Evolutionary conservation across 2,329 filamentous ascomycete species (phyloP).

Genomic region (Claviceps cyperi): DNA sequence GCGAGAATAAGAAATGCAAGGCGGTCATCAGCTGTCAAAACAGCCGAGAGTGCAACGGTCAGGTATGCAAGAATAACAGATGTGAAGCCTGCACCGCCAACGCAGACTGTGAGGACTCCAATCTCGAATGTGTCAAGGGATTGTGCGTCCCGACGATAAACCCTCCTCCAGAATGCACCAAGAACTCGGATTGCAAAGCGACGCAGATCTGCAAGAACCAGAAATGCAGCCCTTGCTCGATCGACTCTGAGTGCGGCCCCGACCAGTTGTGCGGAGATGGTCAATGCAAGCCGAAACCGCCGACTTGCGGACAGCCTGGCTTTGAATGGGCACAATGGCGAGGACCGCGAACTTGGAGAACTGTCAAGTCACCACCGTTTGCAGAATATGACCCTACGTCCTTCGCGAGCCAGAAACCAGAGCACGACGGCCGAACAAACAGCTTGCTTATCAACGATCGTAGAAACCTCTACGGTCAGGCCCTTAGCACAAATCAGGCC

Average conservation of each 20-base stretch:
- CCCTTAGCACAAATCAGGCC: slow-evolving; percentile 4
- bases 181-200: slow-evolving; percentile 6
- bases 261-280: slow-evolving; percentile 4
- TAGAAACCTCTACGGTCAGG: slow-evolving; percentile 3
- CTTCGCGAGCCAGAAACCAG: slow-evolving; percentile 3
- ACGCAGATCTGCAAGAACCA: slow-evolving; percentile 5
- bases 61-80: slow-evolving; percentile 3
- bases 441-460: slow-evolving; percentile 4
- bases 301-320: slow-evolving; percentile 7
- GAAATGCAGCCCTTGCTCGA: slow-evolving; percentile 6
- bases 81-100: slow-evolving; percentile 4
- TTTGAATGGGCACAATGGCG: slow-evolving; percentile 8
- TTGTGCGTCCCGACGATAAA: slow-evolving; percentile 2
- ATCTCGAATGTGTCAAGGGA: slow-evolving; percentile 4
- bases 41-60: slow-evolving; percentile 5
- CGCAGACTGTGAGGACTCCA: slow-evolving; percentile 1
- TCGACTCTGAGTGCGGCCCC: slow-evolving; percentile 3
- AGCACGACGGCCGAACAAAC: slow-evolving; percentile 6
- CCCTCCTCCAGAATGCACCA: slow-evolving; percentile 5
- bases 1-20: slow-evolving; percentile 3
- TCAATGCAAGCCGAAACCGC: slow-evolving; percentile 5
- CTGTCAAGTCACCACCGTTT: slow-evolving; percentile 7
- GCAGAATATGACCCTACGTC: slow-evolving; percentile 5
- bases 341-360: slow-evolving; percentile 4
- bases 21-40: slow-evolving; percentile 2